phyloP scores from a whole-genome alignment of 768 basidiomycete genomes.

The Kwoniella sp. region DNA sequence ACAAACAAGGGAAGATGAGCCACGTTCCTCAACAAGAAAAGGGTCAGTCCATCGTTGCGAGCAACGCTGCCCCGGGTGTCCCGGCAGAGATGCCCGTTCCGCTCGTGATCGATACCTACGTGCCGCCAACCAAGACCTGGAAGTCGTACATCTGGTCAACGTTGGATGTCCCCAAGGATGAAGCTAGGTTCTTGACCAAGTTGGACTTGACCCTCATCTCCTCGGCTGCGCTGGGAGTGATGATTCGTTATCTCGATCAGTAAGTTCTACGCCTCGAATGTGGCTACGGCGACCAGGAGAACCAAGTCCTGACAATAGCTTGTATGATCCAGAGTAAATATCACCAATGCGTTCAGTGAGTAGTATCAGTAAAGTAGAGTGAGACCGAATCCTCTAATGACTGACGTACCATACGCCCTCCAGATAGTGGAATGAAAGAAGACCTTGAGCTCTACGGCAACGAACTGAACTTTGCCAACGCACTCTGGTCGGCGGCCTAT shows the following conservation, averaged over 20 bases:
- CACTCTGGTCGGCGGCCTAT: constrained; percentile 43
- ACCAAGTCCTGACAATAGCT: too few relatives aligned
- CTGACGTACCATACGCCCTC: too few relatives aligned
- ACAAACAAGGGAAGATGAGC: background rate
- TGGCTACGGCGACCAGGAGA: too few relatives aligned
- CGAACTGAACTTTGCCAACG: constrained; percentile 47
- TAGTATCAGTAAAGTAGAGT: too few relatives aligned
- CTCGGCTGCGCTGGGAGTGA: constrained; percentile 37
- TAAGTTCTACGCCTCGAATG: constrained; percentile 9
- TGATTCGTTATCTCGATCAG: constrained; percentile 45
- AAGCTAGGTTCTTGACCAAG: constrained; percentile 37
- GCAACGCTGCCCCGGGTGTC: background rate
- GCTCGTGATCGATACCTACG: constrained; percentile 11
- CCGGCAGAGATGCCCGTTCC: constrained; percentile 2
- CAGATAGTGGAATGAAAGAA: constrained; percentile 47
- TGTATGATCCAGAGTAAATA: constrained; percentile 29
- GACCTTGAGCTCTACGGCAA: constrained; percentile 43
- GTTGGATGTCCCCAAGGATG: constrained; percentile 30
- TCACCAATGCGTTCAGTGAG: constrained; percentile 48
- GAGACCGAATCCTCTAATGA: background rate
- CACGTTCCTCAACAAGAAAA: background rate
- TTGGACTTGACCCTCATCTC: constrained; percentile 42
- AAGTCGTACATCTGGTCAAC: constrained; percentile 39
- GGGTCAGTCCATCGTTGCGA: background rate
- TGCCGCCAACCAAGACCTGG: constrained; percentile 27